Base-by-base conservation (phyloP, 306 rosid genomes). In the Acacia acuminata region DNA sequence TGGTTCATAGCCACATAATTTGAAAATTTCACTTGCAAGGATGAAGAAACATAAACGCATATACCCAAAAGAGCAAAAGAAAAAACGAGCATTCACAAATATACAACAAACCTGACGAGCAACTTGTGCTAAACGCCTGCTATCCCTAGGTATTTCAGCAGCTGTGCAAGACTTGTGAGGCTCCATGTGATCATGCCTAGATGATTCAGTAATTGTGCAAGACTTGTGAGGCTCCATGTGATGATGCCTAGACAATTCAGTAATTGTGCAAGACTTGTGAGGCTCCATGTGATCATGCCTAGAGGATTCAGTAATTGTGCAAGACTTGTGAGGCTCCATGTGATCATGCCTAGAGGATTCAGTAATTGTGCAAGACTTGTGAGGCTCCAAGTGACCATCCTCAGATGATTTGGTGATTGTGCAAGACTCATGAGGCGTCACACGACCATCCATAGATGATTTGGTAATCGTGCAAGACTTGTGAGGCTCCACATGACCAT, bases 81-180 rank as follows among this genome's bases (percentile, higher is more conserved):
- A 25, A 55, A 55, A 55, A 73, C 66, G 80, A 58, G 85, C 77
- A 63, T 55, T 63, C 51, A 79, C 40, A 66, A 58, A 80, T 72
- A 85, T 78, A 56, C 48, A 58, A 77, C 98, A 84, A 78, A 94
- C 97, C 94, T 94, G 97, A 75, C 89, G 92, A 74, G 93, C 96
- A 87, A 90, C 92, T 79, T 88, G 93, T 58, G 94, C 97, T 47
- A 89, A 80, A 60, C 94, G 85, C 60, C 90, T 85, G 83, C 86
- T 89, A 66, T 91, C 94, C 45, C 86, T 84, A 72, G 94, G 87
- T n/a, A 95, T 90, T 65, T 90, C 90, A 8, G 88, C 25, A 1
- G 77, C 95, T 84, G 90, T 73, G 93, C 97, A 86, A 90, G 58
- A 51, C n/a, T n/a, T n/a, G n/a, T n/a, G n/a, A n/a, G n/a, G n/a